Evolutionary conservation across 176 grass and related monocot genomes (phyloP), one percentile per base, ranked within the genome.

Genomic region (Pontederia paniculata): DNA sequence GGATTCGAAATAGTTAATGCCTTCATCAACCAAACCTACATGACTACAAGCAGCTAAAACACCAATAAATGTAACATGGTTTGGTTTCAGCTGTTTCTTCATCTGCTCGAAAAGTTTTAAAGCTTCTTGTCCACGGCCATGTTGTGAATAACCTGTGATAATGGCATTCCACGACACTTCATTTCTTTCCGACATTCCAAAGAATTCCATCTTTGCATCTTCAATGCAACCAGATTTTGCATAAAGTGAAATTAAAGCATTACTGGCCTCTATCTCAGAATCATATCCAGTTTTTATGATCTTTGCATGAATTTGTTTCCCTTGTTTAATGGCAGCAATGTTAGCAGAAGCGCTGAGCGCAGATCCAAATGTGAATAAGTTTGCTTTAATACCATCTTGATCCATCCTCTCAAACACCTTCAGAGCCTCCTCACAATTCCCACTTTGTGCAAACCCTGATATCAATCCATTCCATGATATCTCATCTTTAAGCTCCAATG

Each of bases 1-100:
- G 41, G 85, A 80, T 55, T 74, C 77, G 47, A 83, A 88, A 62
- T 88, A 68, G 19, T 51, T 52, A 74, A 88, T 56, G 17, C 85
- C 85, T 65, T 84, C 66, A 48, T 88, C 73, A 54, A 83, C 85
- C 50, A 88, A 68, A 57, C 85, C 85, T 28, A 88, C 65, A 71
- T 88, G 85, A 60, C 80, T 88, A 68, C 85, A 88, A 59, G 85
- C 80, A 74, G 85, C 76, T 71, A 88, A 80, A 37, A 88, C 70
- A 10, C 77, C 85, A 74, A 88, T 80, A 59, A 83, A 88, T 41
- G 80, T 88, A 54, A 84, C 76, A 65, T 77, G 55, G 63, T 88
- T 84, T 71, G 85, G 80, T 68, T 68, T 83, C 37, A 80, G 16
- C 59, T 77, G 65, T 71, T 77, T 19, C 60, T 80, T 80, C 80